Conservation (phyloP, 2,329 filamentous ascomycete genomes). For the Epichloe uncinata region DNA sequence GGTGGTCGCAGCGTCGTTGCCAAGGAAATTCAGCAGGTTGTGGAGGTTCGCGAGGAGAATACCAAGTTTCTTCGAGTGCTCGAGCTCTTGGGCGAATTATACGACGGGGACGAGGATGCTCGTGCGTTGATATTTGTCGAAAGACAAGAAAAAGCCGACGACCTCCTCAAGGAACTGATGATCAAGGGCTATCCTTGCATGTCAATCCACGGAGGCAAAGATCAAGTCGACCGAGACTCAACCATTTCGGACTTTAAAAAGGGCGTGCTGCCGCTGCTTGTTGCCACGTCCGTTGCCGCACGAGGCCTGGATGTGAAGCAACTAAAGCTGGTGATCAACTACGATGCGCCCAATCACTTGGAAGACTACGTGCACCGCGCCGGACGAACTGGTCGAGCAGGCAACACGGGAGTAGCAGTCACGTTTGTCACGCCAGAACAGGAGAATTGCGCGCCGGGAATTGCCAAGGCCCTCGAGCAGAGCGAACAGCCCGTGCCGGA, state of each 20-base stretch:
- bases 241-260: slow-evolving; percentile 94
- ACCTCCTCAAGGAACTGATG: slow-evolving; percentile 63
- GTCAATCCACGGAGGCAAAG: slow-evolving; percentile 88
- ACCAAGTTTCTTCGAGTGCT: slow-evolving; percentile 76
- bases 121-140: slow-evolving; percentile 86
- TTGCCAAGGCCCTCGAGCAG: slow-evolving; percentile 83
- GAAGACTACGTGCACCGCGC: slow-evolving; percentile 96
- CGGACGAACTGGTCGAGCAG: slow-evolving; percentile 85
- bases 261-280: slow-evolving; percentile 75
- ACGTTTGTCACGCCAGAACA: slow-evolving; percentile 89
- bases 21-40: slow-evolving; percentile 84
- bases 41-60: slow-evolving; percentile 73
- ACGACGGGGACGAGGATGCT: slow-evolving; percentile 77
- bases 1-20: slow-evolving; percentile 79
- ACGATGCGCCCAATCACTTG: slow-evolving; percentile 82
- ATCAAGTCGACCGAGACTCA: slow-evolving; percentile 84
- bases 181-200: slow-evolving; percentile 80
- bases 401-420: slow-evolving; percentile 86
- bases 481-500: slow-evolving; percentile 77
- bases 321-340: slow-evolving; percentile 91
- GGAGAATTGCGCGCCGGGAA: slow-evolving; percentile 77
- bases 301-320: slow-evolving; percentile 93
- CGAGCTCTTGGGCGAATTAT: slow-evolving; percentile 76
- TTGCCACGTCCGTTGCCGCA: slow-evolving; percentile 91
- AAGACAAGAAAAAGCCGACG: slow-evolving; percentile 79